phyloP scores from a whole-genome alignment of 1,284 basidiomycete genomes.

The Vanrija pseudolonga region DNA sequence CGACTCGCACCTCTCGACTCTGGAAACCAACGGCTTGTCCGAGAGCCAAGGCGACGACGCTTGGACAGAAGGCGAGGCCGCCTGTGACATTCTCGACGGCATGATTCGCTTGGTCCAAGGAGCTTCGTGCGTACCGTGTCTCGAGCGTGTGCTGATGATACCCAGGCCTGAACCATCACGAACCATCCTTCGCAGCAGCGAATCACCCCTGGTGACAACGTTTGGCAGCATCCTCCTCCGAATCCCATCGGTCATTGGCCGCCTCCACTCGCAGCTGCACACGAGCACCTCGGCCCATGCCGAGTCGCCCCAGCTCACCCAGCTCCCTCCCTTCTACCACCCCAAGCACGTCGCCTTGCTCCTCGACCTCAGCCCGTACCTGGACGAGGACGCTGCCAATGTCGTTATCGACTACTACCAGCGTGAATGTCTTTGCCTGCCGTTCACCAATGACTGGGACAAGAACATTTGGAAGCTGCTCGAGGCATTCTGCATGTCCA shows the following conservation, averaged over 20 bases:
- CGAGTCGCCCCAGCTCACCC: not conserved
- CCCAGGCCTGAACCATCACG: not conserved
- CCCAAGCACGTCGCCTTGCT: slow-evolving; percentile 47
- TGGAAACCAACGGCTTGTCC: slow-evolving; percentile 19
- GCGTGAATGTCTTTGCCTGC: slow-evolving; percentile 50
- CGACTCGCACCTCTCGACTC: slow-evolving; percentile 31
- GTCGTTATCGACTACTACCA: slow-evolving; percentile 52
- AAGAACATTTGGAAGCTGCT: slow-evolving; percentile 50
- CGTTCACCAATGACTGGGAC: slow-evolving; percentile 52
- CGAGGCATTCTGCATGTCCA: slow-evolving; percentile 44
- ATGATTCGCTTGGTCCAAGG: slow-evolving; percentile 25
- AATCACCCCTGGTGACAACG: slow-evolving; percentile 13
- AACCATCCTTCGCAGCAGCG: slow-evolving; percentile 4
- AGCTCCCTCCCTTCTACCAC: slow-evolving; percentile 29
- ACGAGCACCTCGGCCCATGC: not conserved
- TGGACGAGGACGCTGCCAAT: slow-evolving; percentile 47
- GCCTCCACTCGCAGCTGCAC: slow-evolving; percentile 27
- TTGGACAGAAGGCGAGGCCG: slow-evolving; percentile 41
- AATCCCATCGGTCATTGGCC: slow-evolving; percentile 35
- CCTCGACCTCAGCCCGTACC: slow-evolving; percentile 43
- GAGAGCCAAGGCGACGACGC: slow-evolving; percentile 24
- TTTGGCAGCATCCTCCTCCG: slow-evolving; percentile 34
- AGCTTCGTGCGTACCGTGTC: slow-evolving; percentile 21
- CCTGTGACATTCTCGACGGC: slow-evolving; percentile 33
- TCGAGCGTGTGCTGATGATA: not conserved